A percentile compares a stretch with the other conserved stretches of the same genome.
phyloP scores from a whole-genome alignment of 257 asterid genomes.

The Nicotiana noctiflora region DNA sequence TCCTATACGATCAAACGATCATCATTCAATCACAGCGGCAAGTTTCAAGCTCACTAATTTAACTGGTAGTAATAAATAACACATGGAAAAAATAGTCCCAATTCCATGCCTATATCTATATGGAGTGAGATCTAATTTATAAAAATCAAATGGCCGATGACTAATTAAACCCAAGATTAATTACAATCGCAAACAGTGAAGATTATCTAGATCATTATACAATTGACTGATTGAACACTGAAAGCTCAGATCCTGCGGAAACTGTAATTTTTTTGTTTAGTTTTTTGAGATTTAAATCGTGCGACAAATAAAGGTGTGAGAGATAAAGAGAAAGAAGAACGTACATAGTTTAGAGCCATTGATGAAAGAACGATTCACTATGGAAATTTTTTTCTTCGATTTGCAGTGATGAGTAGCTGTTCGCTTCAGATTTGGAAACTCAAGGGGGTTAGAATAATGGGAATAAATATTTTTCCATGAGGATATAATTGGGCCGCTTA shows the following conservation, averaged over 20 bases:
- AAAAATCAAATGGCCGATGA: background rate
- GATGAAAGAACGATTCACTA: background rate
- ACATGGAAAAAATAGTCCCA: background rate
- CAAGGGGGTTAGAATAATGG: background rate
- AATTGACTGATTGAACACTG: background rate
- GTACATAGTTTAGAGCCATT: conserved; percentile 10
- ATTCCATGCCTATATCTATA: background rate
- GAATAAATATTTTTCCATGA: too few species aligned
- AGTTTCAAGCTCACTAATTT: background rate
- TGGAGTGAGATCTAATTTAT: background rate
- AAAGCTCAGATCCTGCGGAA: background rate
- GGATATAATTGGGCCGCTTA: too few species aligned
- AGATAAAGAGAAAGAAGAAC: background rate
- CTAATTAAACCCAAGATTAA: background rate
- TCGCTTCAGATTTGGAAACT: background rate
- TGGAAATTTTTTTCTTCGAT: background rate
- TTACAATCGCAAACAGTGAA: background rate
- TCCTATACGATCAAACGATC: conserved; percentile 45
- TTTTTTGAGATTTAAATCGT: background rate
- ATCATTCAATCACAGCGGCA: background rate
- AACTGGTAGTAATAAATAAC: background rate
- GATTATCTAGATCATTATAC: background rate
- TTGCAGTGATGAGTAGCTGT: background rate
- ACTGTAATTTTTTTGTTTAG: too few species aligned
- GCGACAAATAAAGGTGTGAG: background rate